Evolutionary conservation across 371 early-diverging fungal genomes (phyloP), one percentile per base, ranked within the genome.

Genomic region (Rhizopus sp.): DNA sequence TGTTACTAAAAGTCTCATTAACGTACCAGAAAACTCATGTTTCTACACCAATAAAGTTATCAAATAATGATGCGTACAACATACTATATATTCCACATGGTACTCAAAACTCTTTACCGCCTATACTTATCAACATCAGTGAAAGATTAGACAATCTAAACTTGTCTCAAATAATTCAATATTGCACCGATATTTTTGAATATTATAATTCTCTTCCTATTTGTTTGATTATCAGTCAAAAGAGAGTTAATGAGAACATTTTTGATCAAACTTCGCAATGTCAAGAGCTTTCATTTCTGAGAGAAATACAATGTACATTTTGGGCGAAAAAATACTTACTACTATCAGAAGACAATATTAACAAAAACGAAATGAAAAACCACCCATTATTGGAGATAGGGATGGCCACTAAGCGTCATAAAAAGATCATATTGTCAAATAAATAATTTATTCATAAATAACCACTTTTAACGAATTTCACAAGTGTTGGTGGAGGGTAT

Each of bases 291-390:
- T 15, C 15, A 42, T 45, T 45, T 35, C 50, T 34, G 16, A 46
- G 29, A 57, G 50, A 57, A 31, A 49, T 37, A 49, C 49, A 39
- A 40, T 55, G 45, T 55, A 29, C 46, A n/a, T 45, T 55, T 46
- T 47, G 48, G 56, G 56, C 35, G 29, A 47, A 46, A 46, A 55
- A 46, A 55, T 46, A 47, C 35, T 55, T 55, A 32, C 4, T 55
- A 7, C 35, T 55, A 42, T 47, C 48, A 46, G 39, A 55, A 55
- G 35, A 48, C 34, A 46, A 35, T 35, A 55, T 38, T 47, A n/a
- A 40, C 40, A 47, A 15, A 38, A 46, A 46, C 35, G 53, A 53
- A 53, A 53, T 53, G n/a, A 23, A 41, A 53, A 41, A 32, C 41
- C 53, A 41, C 53, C 42, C 42, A 53, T 53, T 53, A 53, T 39